Evolutionary conservation across 202 grass and related monocot genomes (phyloP), one percentile per base, ranked within the genome.

Genomic region (Schoenoplectus triqueter): DNA sequence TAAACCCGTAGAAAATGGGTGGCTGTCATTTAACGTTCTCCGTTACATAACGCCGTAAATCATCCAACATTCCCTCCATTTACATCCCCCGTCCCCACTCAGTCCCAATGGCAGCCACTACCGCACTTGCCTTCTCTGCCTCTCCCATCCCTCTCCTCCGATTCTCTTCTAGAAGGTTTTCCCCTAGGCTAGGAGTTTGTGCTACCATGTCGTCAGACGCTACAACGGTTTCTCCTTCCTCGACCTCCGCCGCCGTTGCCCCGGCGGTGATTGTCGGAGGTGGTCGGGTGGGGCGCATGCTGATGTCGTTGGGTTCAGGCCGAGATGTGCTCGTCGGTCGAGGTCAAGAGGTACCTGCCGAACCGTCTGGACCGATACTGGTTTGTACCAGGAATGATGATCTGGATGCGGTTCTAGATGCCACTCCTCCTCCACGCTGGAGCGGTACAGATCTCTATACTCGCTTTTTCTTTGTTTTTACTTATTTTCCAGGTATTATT

Each of bases 331-430:
- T 95, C 3, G 78, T 98, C 45, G 89, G 95, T 65, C 86, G 92
- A 42, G 89, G 92, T 4, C 85, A 95, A 52, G 84, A 70, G 89
- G 87, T 93, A 6, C 90, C 95, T 15, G 73, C 76, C 2, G 78
- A 86, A 3, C 82, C 86, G 45, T 80, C 89, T 2, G 90, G 95
- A 7, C 95, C 95, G 42, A 88, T 97, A 45, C 63, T 97, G 0
- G 95, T 97, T 13, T 97, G 95, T 87, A 97, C 95, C 48, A 92
- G 95, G 82, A 97, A 97, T 81, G 95, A 97, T 82, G 95, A 97
- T 88, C 88, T 97, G 20, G 95, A 97, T 81, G 86, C 87, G 18
- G 92, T 97, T 78, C 95, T 98, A 4, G 92, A 90, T 54, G 80
- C 87, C 86, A 98, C 92, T 7, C 95, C 95, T 1, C 86, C 49